Conservation (phyloP, 306 rosid genomes). For the Abrus precatorius region DNA sequence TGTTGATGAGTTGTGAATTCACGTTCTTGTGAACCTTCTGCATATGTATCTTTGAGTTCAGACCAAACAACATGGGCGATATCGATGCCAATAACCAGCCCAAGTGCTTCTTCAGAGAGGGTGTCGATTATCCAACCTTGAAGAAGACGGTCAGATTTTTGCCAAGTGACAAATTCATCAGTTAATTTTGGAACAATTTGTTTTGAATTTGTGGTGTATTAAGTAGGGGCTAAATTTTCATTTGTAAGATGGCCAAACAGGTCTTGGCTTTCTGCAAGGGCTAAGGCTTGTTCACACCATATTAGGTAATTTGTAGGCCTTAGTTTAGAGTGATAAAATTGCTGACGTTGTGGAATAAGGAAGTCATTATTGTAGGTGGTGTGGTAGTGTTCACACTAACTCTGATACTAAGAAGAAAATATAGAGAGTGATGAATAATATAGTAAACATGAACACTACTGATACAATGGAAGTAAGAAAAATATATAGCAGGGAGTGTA, state of each 20-base stretch:
- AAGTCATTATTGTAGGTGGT: neutral
- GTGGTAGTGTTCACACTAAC: too few relatives aligned
- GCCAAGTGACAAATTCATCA: neutral
- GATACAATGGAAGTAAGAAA: too few relatives aligned
- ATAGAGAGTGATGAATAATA: too few relatives aligned
- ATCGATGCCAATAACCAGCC: neutral
- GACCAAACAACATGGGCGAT: neutral
- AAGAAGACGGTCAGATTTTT: neutral
- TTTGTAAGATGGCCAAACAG: neutral
- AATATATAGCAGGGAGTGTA: too few relatives aligned
- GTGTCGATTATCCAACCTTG: neutral
- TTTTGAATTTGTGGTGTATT: neutral
- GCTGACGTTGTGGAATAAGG: neutral
- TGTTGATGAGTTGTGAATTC: neutral
- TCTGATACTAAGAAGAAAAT: too few relatives aligned
- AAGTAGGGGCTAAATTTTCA: neutral
- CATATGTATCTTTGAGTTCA: neutral
- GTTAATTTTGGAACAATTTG: neutral
- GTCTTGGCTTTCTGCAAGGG: conserved; percentile 27
- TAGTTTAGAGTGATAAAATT: conserved; percentile 8
- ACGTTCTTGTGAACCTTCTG: conserved; percentile 28
- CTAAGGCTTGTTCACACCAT: conserved; percentile 8
- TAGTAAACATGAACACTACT: too few relatives aligned
- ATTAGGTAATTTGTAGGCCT: neutral
- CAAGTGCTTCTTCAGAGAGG: neutral